Conservation (phyloP, 208 protist genomes). For the Leishmania amazonensis region DNA sequence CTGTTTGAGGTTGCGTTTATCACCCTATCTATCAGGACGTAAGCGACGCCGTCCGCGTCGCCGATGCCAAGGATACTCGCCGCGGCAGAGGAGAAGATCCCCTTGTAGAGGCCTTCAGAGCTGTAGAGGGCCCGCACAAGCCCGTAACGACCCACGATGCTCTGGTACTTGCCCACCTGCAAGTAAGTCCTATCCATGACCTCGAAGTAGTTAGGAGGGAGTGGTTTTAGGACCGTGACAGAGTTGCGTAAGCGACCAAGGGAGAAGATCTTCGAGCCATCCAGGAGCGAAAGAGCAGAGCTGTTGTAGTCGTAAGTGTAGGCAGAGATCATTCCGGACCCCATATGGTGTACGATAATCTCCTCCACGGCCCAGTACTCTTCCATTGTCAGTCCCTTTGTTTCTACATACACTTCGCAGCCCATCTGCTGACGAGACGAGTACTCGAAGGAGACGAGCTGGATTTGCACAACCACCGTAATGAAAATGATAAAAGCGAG, state of each 20-base stretch:
- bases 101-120: conserved; percentile 27
- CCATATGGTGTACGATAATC: conserved; percentile 8
- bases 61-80: conserved; percentile 26
- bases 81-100: conserved; percentile 48
- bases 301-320: conserved; percentile 25
- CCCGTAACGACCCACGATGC: conserved; percentile 33
- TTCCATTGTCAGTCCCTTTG: not conserved
- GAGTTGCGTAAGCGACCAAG: conserved; percentile 39
- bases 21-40: not conserved
- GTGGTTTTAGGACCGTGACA: conserved; percentile 1
- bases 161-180: conserved; percentile 17
- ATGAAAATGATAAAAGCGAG: conserved; percentile 95
- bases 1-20: not conserved
- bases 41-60: conserved; percentile 6
- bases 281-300: not conserved
- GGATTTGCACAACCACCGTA: conserved; percentile 82
- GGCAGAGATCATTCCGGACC: conserved; percentile 3
- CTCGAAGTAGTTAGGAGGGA: conserved; percentile 75
- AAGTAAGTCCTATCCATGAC: conserved; percentile 45
- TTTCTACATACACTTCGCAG: conserved; percentile 31
- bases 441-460: conserved; percentile 63
- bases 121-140: conserved; percentile 52
- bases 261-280: conserved; percentile 18
- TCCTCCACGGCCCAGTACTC: conserved; percentile 18
- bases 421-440: conserved; percentile 26